phyloP scores from a whole-genome alignment of 164 flowering plant species.

The Piper betle region DNA sequence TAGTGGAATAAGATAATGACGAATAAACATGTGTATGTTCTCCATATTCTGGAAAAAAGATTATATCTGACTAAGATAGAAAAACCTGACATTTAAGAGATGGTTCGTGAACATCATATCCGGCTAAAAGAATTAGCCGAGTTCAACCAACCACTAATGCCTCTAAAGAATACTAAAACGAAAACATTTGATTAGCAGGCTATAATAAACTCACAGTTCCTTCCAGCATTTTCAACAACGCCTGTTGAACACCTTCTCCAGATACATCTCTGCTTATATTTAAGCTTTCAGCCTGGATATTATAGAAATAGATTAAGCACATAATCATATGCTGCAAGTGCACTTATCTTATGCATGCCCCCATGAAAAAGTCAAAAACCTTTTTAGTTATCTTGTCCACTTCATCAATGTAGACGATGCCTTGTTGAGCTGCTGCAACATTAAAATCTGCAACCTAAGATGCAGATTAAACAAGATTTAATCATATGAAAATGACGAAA shows the following conservation, averaged over 20 bases:
- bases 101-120: background rate
- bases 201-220: conserved; percentile 73
- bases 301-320: background rate
- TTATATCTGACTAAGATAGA: too few species aligned
- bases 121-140: background rate
- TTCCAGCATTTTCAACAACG: conserved; percentile 92
- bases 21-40: too few species aligned
- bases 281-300: conserved; percentile 74
- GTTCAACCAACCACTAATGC: background rate
- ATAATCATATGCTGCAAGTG: background rate
- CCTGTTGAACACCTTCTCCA: conserved; percentile 98
- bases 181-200: too few species aligned
- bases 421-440: conserved; percentile 93
- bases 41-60: too few species aligned
- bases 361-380: conserved; percentile 30
- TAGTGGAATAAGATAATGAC: too few species aligned
- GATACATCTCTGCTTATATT: conserved; percentile 97
- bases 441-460: conserved; percentile 79
- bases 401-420: conserved; percentile 97
- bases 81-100: too few species aligned
- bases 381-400: conserved; percentile 96
- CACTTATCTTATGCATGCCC: too few species aligned
- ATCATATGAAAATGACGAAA: background rate
- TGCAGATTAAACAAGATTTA: background rate
- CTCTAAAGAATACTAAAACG: background rate